Evolutionary conservation across 768 basidiomycete species (phyloP).

Genomic region (Mycena rebaudengoi): DNA sequence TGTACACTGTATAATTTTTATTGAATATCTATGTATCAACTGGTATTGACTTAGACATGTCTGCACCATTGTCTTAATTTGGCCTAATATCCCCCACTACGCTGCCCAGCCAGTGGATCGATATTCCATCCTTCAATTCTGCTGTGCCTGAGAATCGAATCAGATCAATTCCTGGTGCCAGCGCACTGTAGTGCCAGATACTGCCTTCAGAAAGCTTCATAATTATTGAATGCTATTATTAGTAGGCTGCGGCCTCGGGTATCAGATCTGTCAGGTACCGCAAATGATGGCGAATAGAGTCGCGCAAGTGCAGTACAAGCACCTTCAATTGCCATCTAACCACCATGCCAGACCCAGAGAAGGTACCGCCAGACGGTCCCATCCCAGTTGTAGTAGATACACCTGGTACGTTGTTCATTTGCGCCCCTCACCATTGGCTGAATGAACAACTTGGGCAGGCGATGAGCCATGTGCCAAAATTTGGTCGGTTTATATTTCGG

Average conservation of each 20-base stretch:
- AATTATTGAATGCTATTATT: conserved; percentile 34
- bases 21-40: too few relatives aligned
- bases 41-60: too few relatives aligned
- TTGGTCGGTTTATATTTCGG: conserved; percentile 27
- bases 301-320: not conserved
- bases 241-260: conserved; percentile 2
- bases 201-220: too few relatives aligned
- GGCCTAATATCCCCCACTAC: too few relatives aligned
- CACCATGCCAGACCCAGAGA: conserved; percentile 18
- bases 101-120: too few relatives aligned
- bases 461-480: conserved; percentile 29
- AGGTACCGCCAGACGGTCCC: not conserved
- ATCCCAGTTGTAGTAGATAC: conserved; percentile 20
- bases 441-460: conserved; percentile 18
- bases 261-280: not conserved
- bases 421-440: not conserved
- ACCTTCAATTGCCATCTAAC: not conserved
- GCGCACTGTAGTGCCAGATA: too few relatives aligned
- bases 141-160: too few relatives aligned
- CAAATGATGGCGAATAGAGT: not conserved
- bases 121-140: too few relatives aligned
- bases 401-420: conserved; percentile 7
- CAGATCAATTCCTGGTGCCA: too few relatives aligned
- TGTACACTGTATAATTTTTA: too few relatives aligned
- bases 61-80: too few relatives aligned